Evolutionary conservation across 2,329 filamentous ascomycete species (phyloP).

Genomic region (Colletotrichum cuscutae): DNA sequence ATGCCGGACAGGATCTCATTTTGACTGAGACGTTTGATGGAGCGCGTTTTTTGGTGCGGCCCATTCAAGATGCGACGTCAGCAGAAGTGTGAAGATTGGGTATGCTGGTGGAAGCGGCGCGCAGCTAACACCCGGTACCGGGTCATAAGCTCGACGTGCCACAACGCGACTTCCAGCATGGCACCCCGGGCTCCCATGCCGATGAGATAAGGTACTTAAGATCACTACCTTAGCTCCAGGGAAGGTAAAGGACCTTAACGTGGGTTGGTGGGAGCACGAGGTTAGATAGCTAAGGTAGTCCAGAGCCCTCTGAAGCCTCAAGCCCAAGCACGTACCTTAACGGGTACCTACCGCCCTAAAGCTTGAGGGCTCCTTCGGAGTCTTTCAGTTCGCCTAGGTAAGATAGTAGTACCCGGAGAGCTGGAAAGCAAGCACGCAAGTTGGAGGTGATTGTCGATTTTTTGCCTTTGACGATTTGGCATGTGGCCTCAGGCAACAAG

Average conservation of each 20-base stretch:
- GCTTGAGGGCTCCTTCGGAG: too few species aligned
- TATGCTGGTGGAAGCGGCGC: background rate
- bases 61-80: background rate
- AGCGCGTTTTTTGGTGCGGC: background rate
- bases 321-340: background rate
- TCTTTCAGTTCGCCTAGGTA: too few species aligned
- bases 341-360: too few species aligned
- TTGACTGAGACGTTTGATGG: background rate
- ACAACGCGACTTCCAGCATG: background rate
- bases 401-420: too few species aligned
- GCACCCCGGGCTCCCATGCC: background rate
- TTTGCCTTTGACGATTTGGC: background rate
- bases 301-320: background rate
- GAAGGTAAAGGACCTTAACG: background rate
- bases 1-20: background rate
- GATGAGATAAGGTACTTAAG: background rate
- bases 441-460: background rate
- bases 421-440: background rate
- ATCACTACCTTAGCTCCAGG: background rate
- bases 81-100: background rate
- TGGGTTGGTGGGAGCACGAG: too few species aligned
- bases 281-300: background rate
- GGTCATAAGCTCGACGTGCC: background rate
- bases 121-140: background rate
- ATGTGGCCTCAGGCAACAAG: conserved; percentile 30